These are phyloP conservation scores for Eucalyptus marginata DNA, from an alignment of 345 rosid genomes.

Conservation along the genomic window DNA sequence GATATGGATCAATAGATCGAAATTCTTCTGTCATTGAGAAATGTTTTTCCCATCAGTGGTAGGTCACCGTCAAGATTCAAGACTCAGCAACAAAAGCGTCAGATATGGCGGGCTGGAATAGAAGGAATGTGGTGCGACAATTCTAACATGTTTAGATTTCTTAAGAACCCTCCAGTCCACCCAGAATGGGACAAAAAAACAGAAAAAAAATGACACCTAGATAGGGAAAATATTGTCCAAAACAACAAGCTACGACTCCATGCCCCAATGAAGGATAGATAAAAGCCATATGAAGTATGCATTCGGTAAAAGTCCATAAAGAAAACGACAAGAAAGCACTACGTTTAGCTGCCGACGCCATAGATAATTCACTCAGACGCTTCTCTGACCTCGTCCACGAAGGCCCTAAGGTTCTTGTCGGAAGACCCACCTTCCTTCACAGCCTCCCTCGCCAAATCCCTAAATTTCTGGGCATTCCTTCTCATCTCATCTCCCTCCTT, in stretches of 20 bases:
- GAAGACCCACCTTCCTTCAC: slow-evolving; percentile 10
- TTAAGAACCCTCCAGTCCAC: not conserved
- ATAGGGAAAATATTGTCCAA: not conserved
- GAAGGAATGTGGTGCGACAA: not conserved
- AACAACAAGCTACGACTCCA: not conserved
- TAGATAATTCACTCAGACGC: not conserved
- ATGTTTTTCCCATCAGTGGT: no score
- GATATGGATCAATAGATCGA: no score
- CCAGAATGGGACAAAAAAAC: not conserved
- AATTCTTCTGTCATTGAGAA: no score
- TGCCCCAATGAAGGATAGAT: not conserved
- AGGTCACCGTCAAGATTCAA: not conserved
- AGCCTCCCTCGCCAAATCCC: slow-evolving; percentile 12
- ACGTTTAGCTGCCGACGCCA: not conserved
- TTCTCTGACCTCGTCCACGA: not conserved
- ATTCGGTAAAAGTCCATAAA: not conserved
- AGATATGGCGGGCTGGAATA: not conserved
- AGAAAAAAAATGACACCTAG: not conserved
- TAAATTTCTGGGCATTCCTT: slow-evolving; percentile 11
- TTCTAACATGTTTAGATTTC: not conserved
- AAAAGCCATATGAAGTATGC: not conserved
- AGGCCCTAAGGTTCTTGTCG: not conserved
- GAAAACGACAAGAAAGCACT: not conserved
- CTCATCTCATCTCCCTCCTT: slow-evolving; percentile 5
- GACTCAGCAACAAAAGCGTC: not conserved